A percentile compares a stretch with the other conserved stretches of the same genome.
Conservation (phyloP, 805 yeast genomes). For the Saccharomyces mikatae region DNA sequence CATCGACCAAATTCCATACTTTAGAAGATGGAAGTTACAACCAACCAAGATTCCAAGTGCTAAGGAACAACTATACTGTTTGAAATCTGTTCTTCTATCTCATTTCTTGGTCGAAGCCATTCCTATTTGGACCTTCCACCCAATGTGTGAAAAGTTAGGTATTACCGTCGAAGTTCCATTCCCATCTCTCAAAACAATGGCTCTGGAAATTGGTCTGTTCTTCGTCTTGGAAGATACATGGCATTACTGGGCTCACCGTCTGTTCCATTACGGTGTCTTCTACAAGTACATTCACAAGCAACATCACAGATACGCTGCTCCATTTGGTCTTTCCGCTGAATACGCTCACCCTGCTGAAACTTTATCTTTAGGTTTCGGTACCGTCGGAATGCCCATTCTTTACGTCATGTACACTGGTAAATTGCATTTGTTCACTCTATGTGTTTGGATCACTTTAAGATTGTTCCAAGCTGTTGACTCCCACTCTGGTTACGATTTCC, state of each 20-base stretch:
- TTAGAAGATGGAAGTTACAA: slow-evolving; percentile 83
- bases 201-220: slow-evolving; percentile 62
- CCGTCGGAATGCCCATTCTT: slow-evolving; percentile 88
- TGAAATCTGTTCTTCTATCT: slow-evolving; percentile 72
- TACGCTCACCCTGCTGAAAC: slow-evolving; percentile 96
- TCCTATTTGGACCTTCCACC: slow-evolving; percentile 96
- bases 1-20: slow-evolving; percentile 77
- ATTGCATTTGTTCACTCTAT: slow-evolving; percentile 83
- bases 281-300: slow-evolving; percentile 93
- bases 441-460: slow-evolving; percentile 79
- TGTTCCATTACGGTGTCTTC: slow-evolving; percentile 79
- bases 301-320: slow-evolving; percentile 97
- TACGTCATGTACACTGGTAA: slow-evolving; percentile 69
- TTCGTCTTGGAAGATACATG: slow-evolving; percentile 87
- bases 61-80: slow-evolving; percentile 88
- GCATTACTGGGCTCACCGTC: slow-evolving; percentile 95
- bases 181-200: slow-evolving; percentile 56
- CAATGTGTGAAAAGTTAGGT: slow-evolving; percentile 75
- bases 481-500: slow-evolving; percentile 97
- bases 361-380: slow-evolving; percentile 83
- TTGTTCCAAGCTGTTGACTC: slow-evolving; percentile 95
- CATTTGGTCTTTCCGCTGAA: slow-evolving; percentile 94
- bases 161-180: slow-evolving; percentile 77
- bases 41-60: slow-evolving; percentile 72
- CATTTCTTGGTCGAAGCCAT: slow-evolving; percentile 91